A percentile compares a stretch with the other conserved stretches of the same genome.
Evolutionary conservation across 176 grass and related monocot species (phyloP).

Genomic region (Phyllostachys edulis): DNA sequence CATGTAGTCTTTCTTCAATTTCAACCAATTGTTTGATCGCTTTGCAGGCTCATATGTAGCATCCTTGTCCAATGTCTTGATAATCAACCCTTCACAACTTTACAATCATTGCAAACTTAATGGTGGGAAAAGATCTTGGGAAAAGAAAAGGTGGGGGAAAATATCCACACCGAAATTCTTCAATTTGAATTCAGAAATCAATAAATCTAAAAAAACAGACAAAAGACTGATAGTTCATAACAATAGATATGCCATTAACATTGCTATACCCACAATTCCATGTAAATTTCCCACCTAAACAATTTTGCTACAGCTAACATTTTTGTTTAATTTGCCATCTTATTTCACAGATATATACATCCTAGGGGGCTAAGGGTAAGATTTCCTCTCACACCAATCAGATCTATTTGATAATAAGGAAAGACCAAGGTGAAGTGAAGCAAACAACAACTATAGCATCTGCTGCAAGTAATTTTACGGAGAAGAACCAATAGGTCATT

Average conservation of each 20-base stretch:
- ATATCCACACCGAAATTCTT: neutral
- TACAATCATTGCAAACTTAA: slow-evolving; percentile 37
- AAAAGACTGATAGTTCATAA: neutral
- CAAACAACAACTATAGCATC: neutral
- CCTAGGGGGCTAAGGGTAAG: slow-evolving; percentile 5
- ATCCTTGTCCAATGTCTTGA: slow-evolving; percentile 97
- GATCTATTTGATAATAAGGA: slow-evolving; percentile 17
- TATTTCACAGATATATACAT: slow-evolving; percentile 24
- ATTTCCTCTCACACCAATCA: slow-evolving; percentile 6
- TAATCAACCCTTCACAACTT: slow-evolving; percentile 99
- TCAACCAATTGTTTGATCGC: slow-evolving; percentile 98
- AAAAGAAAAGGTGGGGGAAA: neutral
- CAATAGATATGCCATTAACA: neutral
- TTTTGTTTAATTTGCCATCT: slow-evolving; percentile 2
- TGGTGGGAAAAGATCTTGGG: slow-evolving; percentile 10
- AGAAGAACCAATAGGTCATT: neutral
- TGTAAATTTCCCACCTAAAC: slow-evolving; percentile 4
- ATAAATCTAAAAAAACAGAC: neutral
- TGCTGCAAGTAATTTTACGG: neutral
- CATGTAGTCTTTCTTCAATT: slow-evolving; percentile 99
- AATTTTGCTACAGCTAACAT: neutral
- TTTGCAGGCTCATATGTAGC: slow-evolving; percentile 97
- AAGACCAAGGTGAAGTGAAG: neutral
- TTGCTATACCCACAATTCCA: neutral
- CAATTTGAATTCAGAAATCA: neutral